Evolutionary conservation across 257 asterid species (phyloP), one percentile per base, ranked within the genome.

Genomic region (Gentiana straminea): DNA sequence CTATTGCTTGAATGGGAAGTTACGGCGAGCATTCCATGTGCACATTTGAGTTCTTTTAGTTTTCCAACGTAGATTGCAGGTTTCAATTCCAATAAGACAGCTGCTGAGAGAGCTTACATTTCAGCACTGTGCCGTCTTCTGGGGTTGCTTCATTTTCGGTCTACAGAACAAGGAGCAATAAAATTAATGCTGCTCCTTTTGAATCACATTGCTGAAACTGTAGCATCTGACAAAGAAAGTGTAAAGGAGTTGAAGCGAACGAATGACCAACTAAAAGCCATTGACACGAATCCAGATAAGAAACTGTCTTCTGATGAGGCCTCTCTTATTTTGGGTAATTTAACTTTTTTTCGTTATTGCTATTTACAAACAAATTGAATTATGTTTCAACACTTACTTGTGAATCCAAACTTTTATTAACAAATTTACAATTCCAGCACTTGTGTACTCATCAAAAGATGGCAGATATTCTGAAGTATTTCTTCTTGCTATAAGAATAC

Each of bases 61-160:
- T 9, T 64, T 46, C 35, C 6, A 61, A 51, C 33, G 52, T 59
- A 91, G 98, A 81, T 84, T 61, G 76, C 78, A 38, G 78, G 82
- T 67, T 83, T 84, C 70, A 74, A 58, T 54, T 69, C 65, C 49
- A 91, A 79, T 83, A 87, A 87, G 75, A 76, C 94, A 51, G 86
- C 93, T 24, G 92, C 95, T 32, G 95, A 79, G 71, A 91, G 81
- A 74, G 64, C 96, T 52, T 91, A 83, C 49, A 38, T 81, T 49
- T 78, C 86, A 57, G 92, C 92, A 57, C 79, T 91, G 39, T 84
- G 88, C 60, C 78, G 68, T 77, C 65, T 74, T 68, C 90, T 91
- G 8, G 78, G 70, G 63, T 64, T 81, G 79, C 88, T 91, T 55
- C 76, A 80, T 39, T 91, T 83, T 64, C 76, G 92, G 51, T 76